phyloP scores from a whole-genome alignment of 352 stramenopile species.

The Plasmopara halstedii region DNA sequence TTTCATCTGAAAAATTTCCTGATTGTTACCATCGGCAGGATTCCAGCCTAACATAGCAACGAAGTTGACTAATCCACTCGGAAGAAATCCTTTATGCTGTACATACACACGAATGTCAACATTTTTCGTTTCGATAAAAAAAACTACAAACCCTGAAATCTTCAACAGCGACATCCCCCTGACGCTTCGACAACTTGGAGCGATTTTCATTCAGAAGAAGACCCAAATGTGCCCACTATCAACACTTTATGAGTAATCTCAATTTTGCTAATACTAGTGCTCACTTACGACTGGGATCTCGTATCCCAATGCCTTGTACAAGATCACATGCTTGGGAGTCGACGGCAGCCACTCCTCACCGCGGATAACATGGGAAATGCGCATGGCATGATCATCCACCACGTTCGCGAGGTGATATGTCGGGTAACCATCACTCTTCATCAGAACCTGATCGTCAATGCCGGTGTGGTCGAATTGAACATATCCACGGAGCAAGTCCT shows the following conservation, averaged over 20 bases:
- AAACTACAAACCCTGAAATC: constrained; percentile 86
- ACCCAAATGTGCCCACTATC: constrained; percentile 84
- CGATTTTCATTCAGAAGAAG: constrained; percentile 96
- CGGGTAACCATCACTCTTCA: constrained; percentile 91
- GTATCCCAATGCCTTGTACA: constrained; percentile 87
- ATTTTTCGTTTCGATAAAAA: background rate
- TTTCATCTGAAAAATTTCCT: constrained; percentile 94
- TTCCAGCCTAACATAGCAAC: constrained; percentile 98
- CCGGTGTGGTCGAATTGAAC: constrained; percentile 85
- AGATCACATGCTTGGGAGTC: constrained; percentile 85
- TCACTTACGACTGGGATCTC: constrained; percentile 42
- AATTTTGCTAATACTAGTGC: background rate
- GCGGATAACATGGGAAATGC: constrained; percentile 96
- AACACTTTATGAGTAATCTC: background rate
- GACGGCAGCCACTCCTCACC: constrained; percentile 93
- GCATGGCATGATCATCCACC: constrained; percentile 96
- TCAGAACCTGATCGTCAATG: constrained; percentile 89
- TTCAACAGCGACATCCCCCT: constrained; percentile 95
- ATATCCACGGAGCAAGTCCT: constrained; percentile 93
- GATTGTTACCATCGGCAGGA: constrained; percentile 89
- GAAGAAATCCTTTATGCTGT: constrained; percentile 92
- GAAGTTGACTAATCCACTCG: constrained; percentile 97
- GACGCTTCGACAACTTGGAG: constrained; percentile 97
- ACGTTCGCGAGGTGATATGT: constrained; percentile 92
- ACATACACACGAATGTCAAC: background rate